phyloP scores from a whole-genome alignment of 805 yeast genomes.

The Candida patagonica region DNA sequence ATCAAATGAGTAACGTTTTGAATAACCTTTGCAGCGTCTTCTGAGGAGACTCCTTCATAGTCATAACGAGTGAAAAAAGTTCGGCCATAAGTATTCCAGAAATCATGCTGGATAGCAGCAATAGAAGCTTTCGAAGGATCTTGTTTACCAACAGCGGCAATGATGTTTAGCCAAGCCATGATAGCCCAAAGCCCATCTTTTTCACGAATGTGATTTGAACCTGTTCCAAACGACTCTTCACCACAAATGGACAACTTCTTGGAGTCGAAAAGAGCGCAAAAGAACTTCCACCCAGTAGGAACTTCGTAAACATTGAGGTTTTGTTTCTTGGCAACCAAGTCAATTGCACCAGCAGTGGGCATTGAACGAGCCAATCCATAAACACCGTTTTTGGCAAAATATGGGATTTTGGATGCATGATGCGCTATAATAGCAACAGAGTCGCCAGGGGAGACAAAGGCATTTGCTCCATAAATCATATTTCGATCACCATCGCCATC shows the following conservation, averaged over 20 bases:
- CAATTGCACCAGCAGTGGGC: slow-evolving; percentile 96
- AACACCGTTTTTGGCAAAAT: slow-evolving; percentile 75
- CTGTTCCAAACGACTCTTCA: slow-evolving; percentile 97
- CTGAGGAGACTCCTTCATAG: slow-evolving; percentile 71
- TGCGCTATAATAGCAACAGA: slow-evolving; percentile 96
- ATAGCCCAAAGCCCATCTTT: slow-evolving; percentile 98
- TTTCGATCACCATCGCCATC: slow-evolving; percentile 99
- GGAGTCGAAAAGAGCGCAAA: slow-evolving; percentile 91
- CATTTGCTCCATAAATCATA: slow-evolving; percentile 92
- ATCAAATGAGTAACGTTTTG: slow-evolving; percentile 36
- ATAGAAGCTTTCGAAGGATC: slow-evolving; percentile 61
- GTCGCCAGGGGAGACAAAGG: slow-evolving; percentile 97
- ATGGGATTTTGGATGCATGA: slow-evolving; percentile 86
- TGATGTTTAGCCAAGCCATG: slow-evolving; percentile 91
- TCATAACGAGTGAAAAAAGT: slow-evolving; percentile 96
- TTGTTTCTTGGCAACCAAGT: slow-evolving; percentile 74
- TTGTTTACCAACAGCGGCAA: slow-evolving; percentile 67
- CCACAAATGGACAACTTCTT: slow-evolving; percentile 93
- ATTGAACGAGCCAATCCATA: slow-evolving; percentile 92
- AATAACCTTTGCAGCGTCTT: slow-evolving; percentile 65
- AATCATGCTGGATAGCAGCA: slow-evolving; percentile 66
- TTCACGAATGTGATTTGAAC: slow-evolving; percentile 94
- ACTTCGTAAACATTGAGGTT: slow-evolving; percentile 80
- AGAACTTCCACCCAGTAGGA: slow-evolving; percentile 98
- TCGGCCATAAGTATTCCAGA: slow-evolving; percentile 91